Conservation (phyloP, 305 asterid species). For the Solanum chacoense region DNA sequence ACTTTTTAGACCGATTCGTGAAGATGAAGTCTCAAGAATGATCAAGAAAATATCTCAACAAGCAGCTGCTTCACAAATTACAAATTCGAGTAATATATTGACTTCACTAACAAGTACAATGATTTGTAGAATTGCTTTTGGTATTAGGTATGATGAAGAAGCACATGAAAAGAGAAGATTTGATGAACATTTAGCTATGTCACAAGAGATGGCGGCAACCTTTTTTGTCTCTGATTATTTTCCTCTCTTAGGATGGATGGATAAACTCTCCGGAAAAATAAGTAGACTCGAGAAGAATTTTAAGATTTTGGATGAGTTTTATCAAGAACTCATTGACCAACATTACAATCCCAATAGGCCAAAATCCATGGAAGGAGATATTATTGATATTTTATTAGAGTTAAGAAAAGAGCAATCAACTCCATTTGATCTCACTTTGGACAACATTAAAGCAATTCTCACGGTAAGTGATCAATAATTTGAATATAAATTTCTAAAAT, state of each 20-base stretch:
- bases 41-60: not conserved
- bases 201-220: not conserved
- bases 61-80: not conserved
- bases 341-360: conserved; percentile 1
- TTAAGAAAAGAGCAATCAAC: not conserved
- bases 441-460: not conserved
- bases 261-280: not conserved
- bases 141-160: not conserved
- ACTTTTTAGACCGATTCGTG: not conserved
- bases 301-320: not conserved
- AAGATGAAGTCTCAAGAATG: not conserved
- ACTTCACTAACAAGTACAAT: not conserved
- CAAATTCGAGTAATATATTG: not conserved
- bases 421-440: not conserved
- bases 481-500: not conserved
- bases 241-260: not conserved
- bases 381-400: not conserved
- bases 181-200: not conserved
- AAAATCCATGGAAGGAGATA: conserved; percentile 1
- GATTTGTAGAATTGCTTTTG: not conserved
- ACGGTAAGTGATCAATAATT: not conserved
- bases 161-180: not conserved
- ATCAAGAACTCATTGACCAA: not conserved
- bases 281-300: not conserved
- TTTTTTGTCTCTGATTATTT: not conserved